Evolutionary conservation across 345 rosid species (phyloP), one percentile per base, ranked within the genome.

Genomic region (Syzygium jambos): DNA sequence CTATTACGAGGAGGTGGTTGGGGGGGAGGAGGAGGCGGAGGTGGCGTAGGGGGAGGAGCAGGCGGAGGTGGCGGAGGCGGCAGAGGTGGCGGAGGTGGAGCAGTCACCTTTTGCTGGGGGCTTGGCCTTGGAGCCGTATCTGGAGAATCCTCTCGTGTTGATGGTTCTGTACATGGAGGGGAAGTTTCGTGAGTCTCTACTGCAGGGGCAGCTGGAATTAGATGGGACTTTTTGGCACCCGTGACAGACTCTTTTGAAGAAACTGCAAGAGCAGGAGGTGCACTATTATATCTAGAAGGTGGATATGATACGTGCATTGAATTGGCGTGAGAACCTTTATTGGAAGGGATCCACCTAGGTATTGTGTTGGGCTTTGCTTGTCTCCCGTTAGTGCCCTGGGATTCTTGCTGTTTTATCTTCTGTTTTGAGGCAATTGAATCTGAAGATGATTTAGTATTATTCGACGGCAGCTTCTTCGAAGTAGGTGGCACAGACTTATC

Each of bases 331-430:
- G 97, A 94, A 84, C 96, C 99, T 91, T 94, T 98, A 92, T 96
- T 95, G 30, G 98, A 88, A 51, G 99, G 97, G 88, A 96, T 92
- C 99, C 99, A 96, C 87, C 96, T 93, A 85, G 97, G 95, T 38
- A 92, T 92, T 51, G 93, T 87, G 88, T 90, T 95, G 87, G 99
- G 96, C 94, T 94, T 96, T 85, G 96, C 96, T 89, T 89, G 92
- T 89, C 95, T 96, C 87, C 90, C 93, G 84, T 91, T 90, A 86
- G 91, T 87, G 85, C 89, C 92, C 73, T 91, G 94, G 86, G 91
- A 86, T 91, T 95, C 98, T 90, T 88, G 94, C 85, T 92, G 94
- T 88, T 94, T 95, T 86, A 91, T 88, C 94, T 95, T 96, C 22
- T 91, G 94, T 89, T 94, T 94, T 68, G 93, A 88, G 46, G 73